Evolutionary conservation across 257 asterid species (phyloP).

Genomic region (Buddleja alternifolia): DNA sequence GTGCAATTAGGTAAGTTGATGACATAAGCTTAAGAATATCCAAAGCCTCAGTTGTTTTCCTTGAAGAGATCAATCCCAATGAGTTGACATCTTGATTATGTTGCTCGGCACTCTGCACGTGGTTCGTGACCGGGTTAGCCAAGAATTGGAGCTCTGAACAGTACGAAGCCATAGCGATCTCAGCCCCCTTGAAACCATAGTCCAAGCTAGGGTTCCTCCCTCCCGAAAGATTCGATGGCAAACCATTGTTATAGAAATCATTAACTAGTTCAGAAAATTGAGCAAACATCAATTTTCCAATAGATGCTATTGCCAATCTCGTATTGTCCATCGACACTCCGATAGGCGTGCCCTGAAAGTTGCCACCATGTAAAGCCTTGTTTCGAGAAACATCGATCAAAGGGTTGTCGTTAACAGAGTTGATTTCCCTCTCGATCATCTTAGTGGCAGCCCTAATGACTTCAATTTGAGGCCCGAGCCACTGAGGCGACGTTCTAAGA

Average conservation of each 20-base stretch:
- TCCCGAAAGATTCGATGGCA: conserved; percentile 56
- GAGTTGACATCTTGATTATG: conserved; percentile 66
- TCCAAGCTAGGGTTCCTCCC: conserved; percentile 60
- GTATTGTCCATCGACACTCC: conserved; percentile 67
- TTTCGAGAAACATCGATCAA: conserved; percentile 56
- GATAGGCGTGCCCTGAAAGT: conserved; percentile 63
- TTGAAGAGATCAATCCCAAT: conserved; percentile 51
- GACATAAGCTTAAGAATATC: conserved; percentile 57
- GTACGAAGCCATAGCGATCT: conserved; percentile 63
- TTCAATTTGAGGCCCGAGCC: conserved; percentile 66
- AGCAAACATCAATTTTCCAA: conserved; percentile 55
- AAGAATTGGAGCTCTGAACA: conserved; percentile 61
- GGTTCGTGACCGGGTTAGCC: conserved; percentile 57
- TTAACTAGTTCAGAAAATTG: conserved; percentile 57
- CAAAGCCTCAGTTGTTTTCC: conserved; percentile 52
- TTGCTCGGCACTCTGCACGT: conserved; percentile 63
- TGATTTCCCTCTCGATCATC: conserved; percentile 61
- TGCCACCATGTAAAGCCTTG: conserved; percentile 61
- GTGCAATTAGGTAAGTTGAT: conserved; percentile 44
- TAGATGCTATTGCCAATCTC: conserved; percentile 47
- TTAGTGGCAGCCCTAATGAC: conserved; percentile 56
- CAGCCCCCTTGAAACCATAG: conserved; percentile 57
- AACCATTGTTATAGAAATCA: conserved; percentile 57
- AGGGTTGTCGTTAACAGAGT: conserved; percentile 60
- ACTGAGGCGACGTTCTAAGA: conserved; percentile 55